Evolutionary conservation across 306 rosid species (phyloP), one percentile per base, ranked within the genome.

Genomic region (Acacia melanoxylon): DNA sequence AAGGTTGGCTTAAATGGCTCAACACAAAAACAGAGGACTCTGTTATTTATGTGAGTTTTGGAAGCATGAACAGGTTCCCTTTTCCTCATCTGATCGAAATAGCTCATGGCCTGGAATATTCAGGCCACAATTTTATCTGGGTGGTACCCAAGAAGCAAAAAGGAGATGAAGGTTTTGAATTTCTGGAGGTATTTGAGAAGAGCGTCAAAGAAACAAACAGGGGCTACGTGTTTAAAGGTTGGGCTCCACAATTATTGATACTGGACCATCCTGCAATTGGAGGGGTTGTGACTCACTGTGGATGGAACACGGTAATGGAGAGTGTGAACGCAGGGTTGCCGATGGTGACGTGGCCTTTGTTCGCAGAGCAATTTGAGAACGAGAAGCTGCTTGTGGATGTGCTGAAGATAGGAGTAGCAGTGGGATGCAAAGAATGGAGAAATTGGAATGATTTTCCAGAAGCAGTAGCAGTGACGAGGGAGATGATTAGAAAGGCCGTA

Each of bases 221-320:
- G 17, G 87, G 89, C 0, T 67, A 58, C 15, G 10, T 86, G 3
- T 51, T 81, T 31, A 77, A 83, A 85, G 81, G 85, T 4, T 86
- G 87, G 89, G 87, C 89, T 20, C 87, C 85, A 8, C 85, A 86
- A 41, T 22, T 81, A 9, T 16, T 83, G 51, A 80, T 83, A 4
- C 25, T 83, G 22, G 85, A 86, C 41, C 73, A 68, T 51, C 52
- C 76, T 0, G 78, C 80, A 0, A 81, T 84, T 14, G 87, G 87
- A 25, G 87, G 87, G 31, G 11, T 84, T 54, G 83, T 86, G 71
- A 75, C 74, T 51, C 88, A 78, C 13, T 69, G 74, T 4, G 84
- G 94, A 12, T 79, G 83, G 85, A 87, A 87, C 72, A 83, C 87
- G 4, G 49, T 80, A 4, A 29, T 81, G 44, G 85, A 86, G 10